phyloP scores from a whole-genome alignment of 164 flowering plant genomes.

The Nelumbo lutea region DNA sequence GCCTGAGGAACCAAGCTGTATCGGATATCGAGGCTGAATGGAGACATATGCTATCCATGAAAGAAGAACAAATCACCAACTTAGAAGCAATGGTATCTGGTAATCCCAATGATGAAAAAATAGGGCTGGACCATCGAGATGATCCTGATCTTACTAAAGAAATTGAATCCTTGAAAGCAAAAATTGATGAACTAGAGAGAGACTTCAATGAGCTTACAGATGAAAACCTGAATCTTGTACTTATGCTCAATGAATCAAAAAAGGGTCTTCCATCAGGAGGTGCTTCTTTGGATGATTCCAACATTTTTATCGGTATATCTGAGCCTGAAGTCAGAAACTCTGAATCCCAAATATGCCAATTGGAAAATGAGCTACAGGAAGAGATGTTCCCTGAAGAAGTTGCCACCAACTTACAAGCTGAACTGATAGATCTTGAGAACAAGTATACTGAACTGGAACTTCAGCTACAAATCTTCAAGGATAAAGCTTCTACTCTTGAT shows the following conservation, averaged over 20 bases:
- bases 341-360: constrained; percentile 18
- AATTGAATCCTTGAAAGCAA: constrained; percentile 34
- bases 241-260: constrained; percentile 42
- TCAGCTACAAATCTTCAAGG: constrained; percentile 35
- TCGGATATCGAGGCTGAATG: constrained; percentile 37
- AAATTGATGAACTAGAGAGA: constrained; percentile 55
- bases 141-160: constrained; percentile 29
- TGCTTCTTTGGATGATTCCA: constrained; percentile 2
- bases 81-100: constrained; percentile 41
- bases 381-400: constrained; percentile 12
- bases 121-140: constrained; percentile 10
- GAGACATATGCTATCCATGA: constrained; percentile 29
- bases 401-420: constrained; percentile 14
- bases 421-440: constrained; percentile 23
- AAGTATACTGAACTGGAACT: constrained; percentile 35
- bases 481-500: constrained; percentile 33
- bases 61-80: constrained; percentile 42
- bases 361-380: constrained; percentile 28
- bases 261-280: constrained; percentile 13
- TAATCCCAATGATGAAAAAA: constrained; percentile 16
- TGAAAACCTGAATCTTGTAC: constrained; percentile 49
- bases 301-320: constrained; percentile 3
- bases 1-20: constrained; percentile 23
- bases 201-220: constrained; percentile 62
- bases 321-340: constrained; percentile 27